Conservation (phyloP, 2,329 filamentous ascomycete species). For the Colletotrichum echinochloae region DNA sequence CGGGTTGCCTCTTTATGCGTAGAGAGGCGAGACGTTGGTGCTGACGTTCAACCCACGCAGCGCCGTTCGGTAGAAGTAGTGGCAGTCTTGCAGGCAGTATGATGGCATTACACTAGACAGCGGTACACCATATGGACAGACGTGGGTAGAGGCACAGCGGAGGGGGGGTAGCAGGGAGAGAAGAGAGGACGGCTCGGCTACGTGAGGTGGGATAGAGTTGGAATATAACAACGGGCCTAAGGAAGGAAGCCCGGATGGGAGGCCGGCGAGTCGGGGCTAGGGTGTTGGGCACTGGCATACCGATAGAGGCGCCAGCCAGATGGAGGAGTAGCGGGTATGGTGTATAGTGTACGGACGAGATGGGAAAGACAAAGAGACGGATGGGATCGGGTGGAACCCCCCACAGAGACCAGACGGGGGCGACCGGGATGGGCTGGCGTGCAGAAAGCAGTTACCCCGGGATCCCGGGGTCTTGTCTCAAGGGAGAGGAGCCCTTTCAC, state of each 20-base stretch:
- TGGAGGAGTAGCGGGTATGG: too few relatives aligned
- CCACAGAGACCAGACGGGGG: slow-evolving; percentile 15
- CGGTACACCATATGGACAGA: slow-evolving; percentile 27
- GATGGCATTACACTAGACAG: slow-evolving; percentile 75
- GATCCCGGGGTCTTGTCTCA: slow-evolving; percentile 28
- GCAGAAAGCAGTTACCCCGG: slow-evolving; percentile 14
- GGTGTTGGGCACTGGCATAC: slow-evolving; percentile 21
- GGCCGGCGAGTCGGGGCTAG: slow-evolving; percentile 18
- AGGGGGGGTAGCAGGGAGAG: background rate
- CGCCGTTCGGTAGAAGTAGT: slow-evolving; percentile 93
- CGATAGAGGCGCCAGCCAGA: slow-evolving; percentile 12
- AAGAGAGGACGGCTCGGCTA: slow-evolving; percentile 3
- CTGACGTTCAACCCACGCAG: slow-evolving; percentile 86
- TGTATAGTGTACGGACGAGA: slow-evolving; percentile 9
- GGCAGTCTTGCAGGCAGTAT: slow-evolving; percentile 87
- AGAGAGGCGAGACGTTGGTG: slow-evolving; percentile 81
- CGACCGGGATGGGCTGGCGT: slow-evolving; percentile 30
- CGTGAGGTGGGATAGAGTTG: slow-evolving; percentile 8
- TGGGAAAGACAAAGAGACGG: slow-evolving; percentile 27
- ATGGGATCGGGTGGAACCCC: slow-evolving; percentile 42
- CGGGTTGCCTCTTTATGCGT: slow-evolving; percentile 65
- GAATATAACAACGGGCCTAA: slow-evolving; percentile 41
- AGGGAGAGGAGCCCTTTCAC: slow-evolving; percentile 27
- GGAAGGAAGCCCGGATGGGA: slow-evolving; percentile 32
- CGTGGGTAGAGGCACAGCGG: slow-evolving; percentile 1